Conservation (phyloP, 163 green algal species). For the Chloroidium sp. region DNA sequence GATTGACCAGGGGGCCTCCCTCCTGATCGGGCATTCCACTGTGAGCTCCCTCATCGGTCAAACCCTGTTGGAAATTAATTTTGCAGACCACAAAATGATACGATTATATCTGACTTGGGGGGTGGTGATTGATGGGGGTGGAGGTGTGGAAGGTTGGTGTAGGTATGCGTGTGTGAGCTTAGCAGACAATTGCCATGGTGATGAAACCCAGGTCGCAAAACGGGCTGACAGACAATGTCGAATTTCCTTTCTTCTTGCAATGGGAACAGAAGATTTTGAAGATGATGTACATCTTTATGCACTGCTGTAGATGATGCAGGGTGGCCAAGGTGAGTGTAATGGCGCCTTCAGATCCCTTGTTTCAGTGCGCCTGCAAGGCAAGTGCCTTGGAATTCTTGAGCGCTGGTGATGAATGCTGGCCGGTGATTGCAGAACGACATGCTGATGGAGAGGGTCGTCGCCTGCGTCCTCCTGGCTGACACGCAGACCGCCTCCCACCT, state of each 20-base stretch:
- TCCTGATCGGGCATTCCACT: neutral
- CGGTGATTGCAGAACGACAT: neutral
- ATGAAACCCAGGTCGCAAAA: too few relatives aligned
- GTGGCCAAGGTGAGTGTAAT: too few relatives aligned
- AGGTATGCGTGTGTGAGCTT: neutral
- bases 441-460: conserved; percentile 13
- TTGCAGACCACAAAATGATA: neutral
- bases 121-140: neutral
- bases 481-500: conserved; percentile 7
- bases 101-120: neutral
- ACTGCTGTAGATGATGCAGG: too few relatives aligned
- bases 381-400: too few relatives aligned
- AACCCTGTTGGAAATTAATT: neutral
- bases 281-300: too few relatives aligned
- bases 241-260: too few relatives aligned
- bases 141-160: neutral
- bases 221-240: too few relatives aligned
- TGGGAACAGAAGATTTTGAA: too few relatives aligned
- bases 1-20: neutral
- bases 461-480: conserved; percentile 12
- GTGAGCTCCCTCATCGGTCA: neutral
- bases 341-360: too few relatives aligned
- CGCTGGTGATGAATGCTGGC: too few relatives aligned
- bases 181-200: neutral
- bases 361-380: too few relatives aligned